These are phyloP conservation scores for Tolypocladium album DNA, from an alignment of 2,329 filamentous ascomycete genomes.

Conservation along the genomic window DNA sequence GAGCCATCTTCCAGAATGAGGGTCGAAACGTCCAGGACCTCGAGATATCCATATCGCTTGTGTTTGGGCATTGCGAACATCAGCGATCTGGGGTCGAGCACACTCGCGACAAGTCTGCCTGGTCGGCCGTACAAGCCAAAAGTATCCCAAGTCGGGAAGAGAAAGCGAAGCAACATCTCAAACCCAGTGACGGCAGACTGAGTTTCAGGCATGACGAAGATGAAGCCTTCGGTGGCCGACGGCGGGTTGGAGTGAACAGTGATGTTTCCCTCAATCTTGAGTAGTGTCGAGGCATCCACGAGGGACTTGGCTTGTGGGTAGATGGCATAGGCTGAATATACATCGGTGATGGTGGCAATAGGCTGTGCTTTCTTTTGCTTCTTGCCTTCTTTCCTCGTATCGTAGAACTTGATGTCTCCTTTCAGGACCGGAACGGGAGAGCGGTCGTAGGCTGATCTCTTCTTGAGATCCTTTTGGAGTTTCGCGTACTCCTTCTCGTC, in stretches of 20 bases:
- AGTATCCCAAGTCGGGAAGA: constrained; percentile 90
- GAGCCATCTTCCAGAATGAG: constrained; percentile 73
- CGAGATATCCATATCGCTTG: constrained; percentile 79
- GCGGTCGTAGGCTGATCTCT: constrained; percentile 73
- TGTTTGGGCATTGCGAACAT: constrained; percentile 98
- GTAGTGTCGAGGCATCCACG: constrained; percentile 85
- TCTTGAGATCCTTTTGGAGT: constrained; percentile 72
- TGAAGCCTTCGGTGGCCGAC: constrained; percentile 77
- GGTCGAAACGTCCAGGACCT: constrained; percentile 72
- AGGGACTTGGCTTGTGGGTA: constrained; percentile 91
- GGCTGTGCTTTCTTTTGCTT: constrained; percentile 86
- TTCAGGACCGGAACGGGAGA: constrained; percentile 57
- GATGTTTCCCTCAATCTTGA: constrained; percentile 88
- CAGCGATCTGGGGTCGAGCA: constrained; percentile 74
- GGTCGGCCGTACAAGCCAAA: constrained; percentile 89
- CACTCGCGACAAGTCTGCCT: constrained; percentile 74
- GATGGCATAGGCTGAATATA: constrained; percentile 87
- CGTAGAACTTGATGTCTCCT: constrained; percentile 91
- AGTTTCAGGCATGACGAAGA: constrained; percentile 95
- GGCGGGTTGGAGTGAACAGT: constrained; percentile 74
- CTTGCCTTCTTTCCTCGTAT: constrained; percentile 61
- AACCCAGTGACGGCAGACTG: constrained; percentile 89
- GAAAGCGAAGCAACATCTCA: constrained; percentile 85
- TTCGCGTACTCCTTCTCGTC: constrained; percentile 88
- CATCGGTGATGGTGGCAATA: constrained; percentile 84